These are phyloP conservation scores for Paecilomyces niveus DNA, from an alignment of 2,329 filamentous ascomycete genomes.

Conservation along the genomic window DNA sequence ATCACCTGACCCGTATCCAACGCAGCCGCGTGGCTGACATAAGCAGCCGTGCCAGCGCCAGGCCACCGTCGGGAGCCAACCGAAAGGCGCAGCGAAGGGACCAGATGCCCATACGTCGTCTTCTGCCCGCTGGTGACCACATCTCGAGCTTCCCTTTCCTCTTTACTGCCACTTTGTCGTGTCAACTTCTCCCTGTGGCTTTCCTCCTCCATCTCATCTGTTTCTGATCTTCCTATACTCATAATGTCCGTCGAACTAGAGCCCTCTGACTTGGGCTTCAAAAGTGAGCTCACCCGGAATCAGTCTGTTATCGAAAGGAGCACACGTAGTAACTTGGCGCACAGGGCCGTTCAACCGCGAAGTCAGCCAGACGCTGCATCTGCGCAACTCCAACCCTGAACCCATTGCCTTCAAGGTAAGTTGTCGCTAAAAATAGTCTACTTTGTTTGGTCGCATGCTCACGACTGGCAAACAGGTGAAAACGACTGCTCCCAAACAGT, in stretches of 20 bases:
- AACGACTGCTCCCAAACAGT: constrained; percentile 99
- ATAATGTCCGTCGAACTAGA: constrained; percentile 93
- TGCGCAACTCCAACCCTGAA: constrained; percentile 51
- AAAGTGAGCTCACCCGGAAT: constrained; percentile 50
- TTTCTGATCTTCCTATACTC: constrained; percentile 10
- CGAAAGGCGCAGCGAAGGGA: constrained; percentile 3
- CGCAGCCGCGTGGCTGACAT: neutral
- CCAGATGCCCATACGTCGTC: constrained; percentile 3
- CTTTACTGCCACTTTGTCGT: constrained; percentile 4
- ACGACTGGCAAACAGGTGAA: constrained; percentile 63
- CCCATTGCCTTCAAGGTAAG: constrained; percentile 59
- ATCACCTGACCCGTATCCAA: constrained; percentile 26
- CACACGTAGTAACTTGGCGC: constrained; percentile 17
- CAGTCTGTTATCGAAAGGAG: constrained; percentile 4
- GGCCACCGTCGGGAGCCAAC: neutral
- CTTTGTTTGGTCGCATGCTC: constrained; percentile 13
- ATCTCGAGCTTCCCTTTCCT: constrained; percentile 1
- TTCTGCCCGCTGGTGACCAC: constrained; percentile 1
- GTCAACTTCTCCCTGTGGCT: constrained; percentile 11
- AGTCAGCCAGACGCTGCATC: constrained; percentile 54
- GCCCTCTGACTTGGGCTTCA: constrained; percentile 85
- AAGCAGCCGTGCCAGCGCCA: neutral
- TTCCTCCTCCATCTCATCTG: constrained; percentile 12
- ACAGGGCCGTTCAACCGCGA: constrained; percentile 58
- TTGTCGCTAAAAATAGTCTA: constrained; percentile 1